Evolutionary conservation across 768 basidiomycete genomes (phyloP), one percentile per base, ranked within the genome.

Genomic region (Phaeotremella fagi): DNA sequence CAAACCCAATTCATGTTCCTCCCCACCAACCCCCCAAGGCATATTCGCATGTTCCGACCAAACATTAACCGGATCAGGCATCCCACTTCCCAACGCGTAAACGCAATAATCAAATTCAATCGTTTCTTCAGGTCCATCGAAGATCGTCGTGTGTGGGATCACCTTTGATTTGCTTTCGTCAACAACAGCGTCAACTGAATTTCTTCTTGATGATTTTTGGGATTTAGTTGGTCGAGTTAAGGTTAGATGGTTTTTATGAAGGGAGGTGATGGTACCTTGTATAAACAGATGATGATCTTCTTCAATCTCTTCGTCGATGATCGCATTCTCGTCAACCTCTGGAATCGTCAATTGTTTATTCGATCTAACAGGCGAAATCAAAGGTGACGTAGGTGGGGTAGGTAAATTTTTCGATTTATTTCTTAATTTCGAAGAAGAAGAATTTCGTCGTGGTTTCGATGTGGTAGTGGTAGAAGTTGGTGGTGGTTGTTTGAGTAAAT

Each of bases 51-150:
- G 52, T 20, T 66, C 61, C 4, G 57, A 56, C 58, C 72, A 72
- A 2, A 73, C 64, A 45, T 74, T 68, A 20, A 70, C 63, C 1
- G 74, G 74, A 45, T 61, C 63, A 4, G 74, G 73, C 23, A 75
- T 54, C 11, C 65, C 56, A 15, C 55, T 56, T 6, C 74, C 74
- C 3, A 74, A 62, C 3, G 73, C 73, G 47, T 73, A 75, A 37
- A 75, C 50, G 31, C 55, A 52, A 54, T 73, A 75, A 27, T 64
- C 60, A 51, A 73, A 73, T 11, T 68, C 26, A 25, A 73, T 65
- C 12, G 64, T 70, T 48, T 73, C 72, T 41, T 63, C 67, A 6
- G 50, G 50, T 35, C 59, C 59, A 24, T 62, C 62, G 33, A 58
- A 60, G 46, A 54, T 28, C 48, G 42, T 29, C 52, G 47, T 38